Conservation (phyloP, 148 eudicot genomes). For the Persicaria maculosa region DNA sequence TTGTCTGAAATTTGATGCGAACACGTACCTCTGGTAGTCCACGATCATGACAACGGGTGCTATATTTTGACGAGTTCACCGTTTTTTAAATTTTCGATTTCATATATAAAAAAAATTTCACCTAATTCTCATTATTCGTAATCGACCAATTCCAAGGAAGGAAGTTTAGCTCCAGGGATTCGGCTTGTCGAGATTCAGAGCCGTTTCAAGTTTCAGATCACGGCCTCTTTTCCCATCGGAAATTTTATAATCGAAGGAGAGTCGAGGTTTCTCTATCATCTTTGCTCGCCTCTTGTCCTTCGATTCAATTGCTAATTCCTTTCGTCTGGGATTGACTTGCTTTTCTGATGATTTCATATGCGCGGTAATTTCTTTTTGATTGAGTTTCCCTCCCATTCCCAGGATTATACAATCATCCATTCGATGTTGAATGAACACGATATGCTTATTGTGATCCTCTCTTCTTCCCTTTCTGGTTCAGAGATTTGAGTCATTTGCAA, state of each 20-base stretch:
- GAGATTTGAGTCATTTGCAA: not conserved
- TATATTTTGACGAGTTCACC: constrained; percentile 10
- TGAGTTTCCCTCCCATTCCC: not conserved
- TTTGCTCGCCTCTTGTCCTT: not conserved
- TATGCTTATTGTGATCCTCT: not conserved
- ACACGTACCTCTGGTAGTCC: constrained; percentile 1
- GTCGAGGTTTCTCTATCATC: constrained; percentile 3
- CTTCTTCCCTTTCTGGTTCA: not conserved
- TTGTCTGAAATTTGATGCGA: not conserved
- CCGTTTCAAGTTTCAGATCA: not conserved
- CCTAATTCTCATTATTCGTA: constrained; percentile 3
- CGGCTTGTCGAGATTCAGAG: constrained; percentile 1
- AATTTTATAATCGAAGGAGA: not conserved
- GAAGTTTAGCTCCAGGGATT: constrained; percentile 9
- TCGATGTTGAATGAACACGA: not conserved
- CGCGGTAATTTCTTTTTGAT: not conserved
- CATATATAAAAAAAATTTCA: not conserved
- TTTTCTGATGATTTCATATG: not conserved
- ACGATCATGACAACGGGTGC: constrained; percentile 5
- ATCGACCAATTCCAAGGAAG: constrained; percentile 7
- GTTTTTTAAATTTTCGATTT: not conserved
- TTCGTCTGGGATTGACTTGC: not conserved
- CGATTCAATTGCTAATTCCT: not conserved
- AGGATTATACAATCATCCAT: not conserved
- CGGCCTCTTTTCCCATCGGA: not conserved